Evolutionary conservation across 148 eudicot genomes (phyloP).

Genomic region (Cornus controversa): DNA sequence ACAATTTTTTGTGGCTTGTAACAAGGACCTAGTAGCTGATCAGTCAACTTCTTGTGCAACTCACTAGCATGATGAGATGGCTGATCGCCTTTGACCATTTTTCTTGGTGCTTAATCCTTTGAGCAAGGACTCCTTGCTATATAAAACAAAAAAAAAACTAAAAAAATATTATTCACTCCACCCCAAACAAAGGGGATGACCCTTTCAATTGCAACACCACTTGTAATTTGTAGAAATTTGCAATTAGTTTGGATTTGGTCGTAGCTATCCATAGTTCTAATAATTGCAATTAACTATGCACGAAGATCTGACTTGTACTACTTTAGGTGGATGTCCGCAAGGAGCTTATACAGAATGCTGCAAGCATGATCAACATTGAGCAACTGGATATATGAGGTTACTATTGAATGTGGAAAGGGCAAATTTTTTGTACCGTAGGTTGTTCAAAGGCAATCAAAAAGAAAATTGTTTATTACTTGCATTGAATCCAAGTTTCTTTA

Average conservation of each 20-base stretch:
- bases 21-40: neutral
- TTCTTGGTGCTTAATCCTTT: neutral
- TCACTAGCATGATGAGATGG: neutral
- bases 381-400: conserved; percentile 65
- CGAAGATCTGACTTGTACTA: neutral
- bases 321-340: conserved; percentile 82
- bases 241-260: neutral
- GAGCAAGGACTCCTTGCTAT: neutral
- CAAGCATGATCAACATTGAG: conserved; percentile 54
- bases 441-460: neutral
- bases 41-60: neutral
- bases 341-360: conserved; percentile 66
- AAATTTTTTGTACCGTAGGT: neutral
- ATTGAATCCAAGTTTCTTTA: neutral
- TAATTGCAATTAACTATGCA: neutral
- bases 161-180: neutral
- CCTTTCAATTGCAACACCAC: neutral
- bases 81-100: neutral
- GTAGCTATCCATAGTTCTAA: neutral
- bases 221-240: neutral
- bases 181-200: too few relatives aligned
- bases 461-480: neutral
- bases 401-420: neutral
- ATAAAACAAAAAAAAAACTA: neutral
- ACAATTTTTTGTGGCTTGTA: too few relatives aligned